Evolutionary conservation across 768 basidiomycete genomes (phyloP).

Genomic region (Naematelia encephala): DNA sequence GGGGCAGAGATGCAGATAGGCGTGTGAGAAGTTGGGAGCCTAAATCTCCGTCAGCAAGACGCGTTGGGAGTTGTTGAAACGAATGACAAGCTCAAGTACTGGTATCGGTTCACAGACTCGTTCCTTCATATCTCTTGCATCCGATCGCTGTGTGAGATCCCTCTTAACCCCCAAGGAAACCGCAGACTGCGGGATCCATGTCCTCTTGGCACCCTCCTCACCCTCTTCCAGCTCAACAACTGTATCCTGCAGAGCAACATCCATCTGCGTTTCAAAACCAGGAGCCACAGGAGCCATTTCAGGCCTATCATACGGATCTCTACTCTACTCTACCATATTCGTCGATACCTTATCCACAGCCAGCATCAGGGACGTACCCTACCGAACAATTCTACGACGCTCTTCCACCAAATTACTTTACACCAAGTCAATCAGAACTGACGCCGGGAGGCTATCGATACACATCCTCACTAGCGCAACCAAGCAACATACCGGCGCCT

Average conservation of each 20-base stretch:
- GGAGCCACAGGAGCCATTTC: not conserved
- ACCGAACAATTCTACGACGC: constrained; percentile 2
- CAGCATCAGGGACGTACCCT: not conserved
- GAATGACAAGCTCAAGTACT: too few species aligned
- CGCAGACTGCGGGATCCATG: not conserved
- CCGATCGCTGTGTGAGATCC: not conserved
- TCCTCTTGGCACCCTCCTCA: not conserved
- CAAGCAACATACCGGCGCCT: not conserved
- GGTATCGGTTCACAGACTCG: too few species aligned
- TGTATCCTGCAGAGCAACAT: not conserved
- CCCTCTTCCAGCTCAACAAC: not conserved
- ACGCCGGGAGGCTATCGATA: not conserved
- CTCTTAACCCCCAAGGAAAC: not conserved
- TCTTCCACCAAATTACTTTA: not conserved
- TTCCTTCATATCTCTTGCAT: too few species aligned
- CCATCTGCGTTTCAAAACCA: not conserved
- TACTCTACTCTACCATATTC: not conserved
- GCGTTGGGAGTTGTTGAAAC: too few species aligned
- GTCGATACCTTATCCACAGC: not conserved
- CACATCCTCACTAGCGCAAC: not conserved
- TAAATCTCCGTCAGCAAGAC: too few species aligned
- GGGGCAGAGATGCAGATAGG: too few species aligned
- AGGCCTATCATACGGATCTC: not conserved
- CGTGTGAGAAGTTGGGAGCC: too few species aligned
- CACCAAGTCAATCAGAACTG: not conserved